phyloP scores from a whole-genome alignment of 768 basidiomycete species.

The Suillus subaureus region DNA sequence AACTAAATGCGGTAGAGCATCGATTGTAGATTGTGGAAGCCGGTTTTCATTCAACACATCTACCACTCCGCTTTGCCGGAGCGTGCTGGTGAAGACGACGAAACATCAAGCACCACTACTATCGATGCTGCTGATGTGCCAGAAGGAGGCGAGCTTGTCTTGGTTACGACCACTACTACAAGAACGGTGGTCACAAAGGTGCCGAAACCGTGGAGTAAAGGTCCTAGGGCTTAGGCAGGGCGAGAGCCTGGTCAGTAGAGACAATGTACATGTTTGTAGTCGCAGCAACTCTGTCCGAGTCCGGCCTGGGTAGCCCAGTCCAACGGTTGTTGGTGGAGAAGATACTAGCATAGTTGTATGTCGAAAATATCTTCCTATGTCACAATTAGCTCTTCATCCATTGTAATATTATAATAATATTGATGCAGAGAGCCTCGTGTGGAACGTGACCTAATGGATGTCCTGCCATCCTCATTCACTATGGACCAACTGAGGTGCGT shows the following conservation, averaged over 20 bases:
- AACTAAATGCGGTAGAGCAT: not conserved
- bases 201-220: not conserved
- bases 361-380: not conserved
- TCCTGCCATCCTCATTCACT: not conserved
- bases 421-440: not conserved
- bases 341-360: too few species aligned
- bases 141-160: not conserved
- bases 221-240: not conserved
- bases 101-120: not conserved
- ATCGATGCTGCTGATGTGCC: not conserved
- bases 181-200: not conserved
- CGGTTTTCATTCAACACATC: not conserved
- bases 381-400: not conserved
- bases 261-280: too few species aligned
- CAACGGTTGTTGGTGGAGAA: too few species aligned
- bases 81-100: not conserved
- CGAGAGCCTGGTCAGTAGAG: not conserved
- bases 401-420: not conserved
- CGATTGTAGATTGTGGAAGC: slow-evolving; percentile 1
- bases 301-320: not conserved
- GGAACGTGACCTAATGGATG: not conserved
- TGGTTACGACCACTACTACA: not conserved
- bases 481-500: not conserved
- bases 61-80: not conserved
- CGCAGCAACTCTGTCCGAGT: not conserved